Percentiles rank a stretch among this genome's conserved stretches.
Conservation (phyloP, 192 early-diverging fungal species). For the Jimgerdemannia flammicorona region DNA sequence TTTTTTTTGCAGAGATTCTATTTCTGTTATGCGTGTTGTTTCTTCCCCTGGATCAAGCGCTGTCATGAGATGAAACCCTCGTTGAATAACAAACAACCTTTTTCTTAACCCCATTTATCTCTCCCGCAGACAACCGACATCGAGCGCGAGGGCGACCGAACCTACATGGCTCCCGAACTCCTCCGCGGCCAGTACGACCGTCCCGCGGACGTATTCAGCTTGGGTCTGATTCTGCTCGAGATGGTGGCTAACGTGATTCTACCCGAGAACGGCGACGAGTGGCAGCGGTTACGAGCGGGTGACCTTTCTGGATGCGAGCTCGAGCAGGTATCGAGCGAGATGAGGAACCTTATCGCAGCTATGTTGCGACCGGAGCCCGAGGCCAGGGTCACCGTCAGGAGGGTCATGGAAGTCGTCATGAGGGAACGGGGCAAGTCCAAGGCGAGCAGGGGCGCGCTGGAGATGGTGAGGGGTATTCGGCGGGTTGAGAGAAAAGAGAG, state of each 20-base stretch:
- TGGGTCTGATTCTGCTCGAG: constrained; percentile 89
- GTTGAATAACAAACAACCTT: not conserved
- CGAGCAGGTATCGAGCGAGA: constrained; percentile 34
- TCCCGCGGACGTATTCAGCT: constrained; percentile 87
- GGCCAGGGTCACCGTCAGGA: constrained; percentile 51
- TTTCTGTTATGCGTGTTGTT: constrained; percentile 15
- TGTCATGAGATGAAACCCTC: constrained; percentile 32
- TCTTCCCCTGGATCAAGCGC: constrained; percentile 18
- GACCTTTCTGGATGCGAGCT: constrained; percentile 61
- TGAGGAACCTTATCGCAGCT: constrained; percentile 58
- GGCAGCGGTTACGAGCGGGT: constrained; percentile 80
- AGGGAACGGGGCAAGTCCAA: not conserved
- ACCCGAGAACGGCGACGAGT: constrained; percentile 84
- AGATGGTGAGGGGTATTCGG: not conserved
- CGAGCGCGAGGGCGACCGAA: constrained; percentile 83
- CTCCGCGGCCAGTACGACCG: constrained; percentile 66
- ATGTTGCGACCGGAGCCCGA: constrained; percentile 62
- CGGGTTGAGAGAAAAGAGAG: not conserved
- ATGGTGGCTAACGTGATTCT: constrained; percentile 79
- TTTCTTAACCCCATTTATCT: no score
- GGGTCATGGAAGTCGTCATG: constrained; percentile 27
- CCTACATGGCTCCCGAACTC: constrained; percentile 89
- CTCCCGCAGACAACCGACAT: not conserved
- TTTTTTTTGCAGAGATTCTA: constrained; percentile 1
- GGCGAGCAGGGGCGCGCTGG: not conserved